These are phyloP conservation scores for Penicillium fimorum DNA, from an alignment of 495 filamentous ascomycete genomes.

Conservation along the genomic window DNA sequence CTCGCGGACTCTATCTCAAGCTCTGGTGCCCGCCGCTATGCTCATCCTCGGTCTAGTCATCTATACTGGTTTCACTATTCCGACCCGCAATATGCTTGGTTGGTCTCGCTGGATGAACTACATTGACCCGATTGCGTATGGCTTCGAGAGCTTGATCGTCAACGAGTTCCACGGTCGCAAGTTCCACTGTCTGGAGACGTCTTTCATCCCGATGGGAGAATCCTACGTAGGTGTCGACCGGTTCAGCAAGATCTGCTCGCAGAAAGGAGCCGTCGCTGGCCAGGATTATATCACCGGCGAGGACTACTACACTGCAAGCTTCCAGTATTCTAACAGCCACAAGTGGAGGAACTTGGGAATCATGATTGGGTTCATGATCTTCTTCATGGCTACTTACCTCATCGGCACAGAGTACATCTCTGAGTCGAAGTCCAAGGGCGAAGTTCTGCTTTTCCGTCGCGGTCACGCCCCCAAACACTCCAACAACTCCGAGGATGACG, in stretches of 20 bases:
- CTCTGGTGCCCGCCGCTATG: conserved; percentile 51
- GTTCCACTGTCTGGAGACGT: conserved; percentile 50
- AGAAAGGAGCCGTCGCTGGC: conserved; percentile 56
- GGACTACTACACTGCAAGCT: conserved; percentile 53
- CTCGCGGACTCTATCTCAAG: conserved; percentile 54
- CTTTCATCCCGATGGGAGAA: conserved; percentile 37
- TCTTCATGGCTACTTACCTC: conserved; percentile 55
- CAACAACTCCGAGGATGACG: conserved; percentile 24
- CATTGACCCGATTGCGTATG: conserved; percentile 50
- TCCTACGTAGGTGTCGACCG: conserved; percentile 20
- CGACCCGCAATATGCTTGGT: conserved; percentile 49
- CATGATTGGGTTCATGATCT: conserved; percentile 62
- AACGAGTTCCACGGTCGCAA: conserved; percentile 60
- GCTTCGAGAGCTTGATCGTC: conserved; percentile 51
- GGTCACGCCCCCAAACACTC: conserved; percentile 33
- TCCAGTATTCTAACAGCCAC: conserved; percentile 54
- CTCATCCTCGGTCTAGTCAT: conserved; percentile 53
- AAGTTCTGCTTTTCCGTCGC: conserved; percentile 53
- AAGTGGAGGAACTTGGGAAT: conserved; percentile 73
- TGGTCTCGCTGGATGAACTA: conserved; percentile 58
- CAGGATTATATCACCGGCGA: conserved; percentile 45
- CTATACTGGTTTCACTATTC: conserved; percentile 55
- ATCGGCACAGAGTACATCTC: conserved; percentile 48
- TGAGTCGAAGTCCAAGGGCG: conserved; percentile 50
- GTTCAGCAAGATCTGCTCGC: conserved; percentile 45